These are phyloP conservation scores for Candida chauliodis DNA, from an alignment of 805 yeast species.

Conservation along the genomic window DNA sequence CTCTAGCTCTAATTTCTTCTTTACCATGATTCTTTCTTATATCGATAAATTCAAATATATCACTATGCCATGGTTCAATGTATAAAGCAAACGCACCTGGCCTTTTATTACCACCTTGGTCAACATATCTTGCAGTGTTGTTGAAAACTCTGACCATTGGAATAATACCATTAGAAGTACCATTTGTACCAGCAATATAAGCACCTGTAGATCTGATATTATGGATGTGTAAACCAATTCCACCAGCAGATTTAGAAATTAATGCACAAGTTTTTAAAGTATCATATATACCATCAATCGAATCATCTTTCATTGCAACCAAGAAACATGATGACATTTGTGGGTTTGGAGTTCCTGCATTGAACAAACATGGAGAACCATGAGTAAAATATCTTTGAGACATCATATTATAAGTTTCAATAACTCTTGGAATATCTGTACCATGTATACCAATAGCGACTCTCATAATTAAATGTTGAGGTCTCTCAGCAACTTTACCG, in stretches of 20 bases:
- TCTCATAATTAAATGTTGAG: constrained; percentile 61
- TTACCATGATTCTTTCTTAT: constrained; percentile 62
- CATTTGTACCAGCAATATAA: constrained; percentile 60
- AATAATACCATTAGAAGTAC: constrained; percentile 59
- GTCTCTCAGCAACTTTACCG: constrained; percentile 59
- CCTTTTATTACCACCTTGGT: constrained; percentile 64
- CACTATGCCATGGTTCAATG: constrained; percentile 63
- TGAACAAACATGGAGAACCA: constrained; percentile 61
- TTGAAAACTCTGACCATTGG: constrained; percentile 64
- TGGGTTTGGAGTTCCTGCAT: constrained; percentile 59
- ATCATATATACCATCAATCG: constrained; percentile 61
- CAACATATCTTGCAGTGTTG: constrained; percentile 61
- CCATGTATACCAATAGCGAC: constrained; percentile 62
- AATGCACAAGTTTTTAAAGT: constrained; percentile 60
- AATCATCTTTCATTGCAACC: constrained; percentile 61
- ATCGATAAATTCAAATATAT: constrained; percentile 55
- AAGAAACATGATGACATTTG: constrained; percentile 63
- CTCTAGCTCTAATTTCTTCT: constrained; percentile 62
- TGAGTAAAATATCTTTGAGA: constrained; percentile 57
- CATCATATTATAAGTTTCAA: constrained; percentile 58
- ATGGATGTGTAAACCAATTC: constrained; percentile 60
- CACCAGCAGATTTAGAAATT: constrained; percentile 61
- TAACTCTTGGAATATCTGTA: constrained; percentile 46
- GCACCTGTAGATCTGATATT: constrained; percentile 59
- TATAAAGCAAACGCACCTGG: constrained; percentile 64